Conservation (phyloP, 2,329 filamentous ascomycete genomes). For the Penicillium freii region DNA sequence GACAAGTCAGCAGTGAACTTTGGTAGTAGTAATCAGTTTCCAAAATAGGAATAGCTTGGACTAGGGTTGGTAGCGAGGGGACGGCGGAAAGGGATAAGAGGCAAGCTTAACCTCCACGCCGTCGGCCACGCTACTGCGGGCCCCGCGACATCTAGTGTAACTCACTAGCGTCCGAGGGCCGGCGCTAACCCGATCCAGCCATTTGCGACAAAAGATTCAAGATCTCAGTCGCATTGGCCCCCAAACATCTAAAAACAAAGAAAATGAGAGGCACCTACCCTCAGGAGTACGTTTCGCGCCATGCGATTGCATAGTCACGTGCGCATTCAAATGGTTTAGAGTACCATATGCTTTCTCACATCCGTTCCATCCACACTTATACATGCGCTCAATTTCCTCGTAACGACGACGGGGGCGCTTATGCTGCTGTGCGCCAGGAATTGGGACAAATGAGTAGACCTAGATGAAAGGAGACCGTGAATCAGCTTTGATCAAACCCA, state of each 20-base stretch:
- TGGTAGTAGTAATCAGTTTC: background rate
- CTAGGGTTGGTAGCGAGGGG: slow-evolving; percentile 1
- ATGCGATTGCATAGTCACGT: slow-evolving; percentile 98
- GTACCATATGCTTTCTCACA: slow-evolving; percentile 99
- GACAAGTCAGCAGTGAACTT: slow-evolving; percentile 22
- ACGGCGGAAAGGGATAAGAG: slow-evolving; percentile 21
- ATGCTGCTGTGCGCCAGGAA: slow-evolving; percentile 94
- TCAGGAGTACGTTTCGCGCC: slow-evolving; percentile 92
- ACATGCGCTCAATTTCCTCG: slow-evolving; percentile 99
- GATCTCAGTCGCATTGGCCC: slow-evolving; percentile 11
- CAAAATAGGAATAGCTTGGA: background rate
- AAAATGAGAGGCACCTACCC: slow-evolving; percentile 61
- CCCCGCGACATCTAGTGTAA: slow-evolving; percentile 52
- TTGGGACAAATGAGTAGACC: slow-evolving; percentile 97
- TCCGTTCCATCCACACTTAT: slow-evolving; percentile 97
- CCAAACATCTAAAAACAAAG: background rate
- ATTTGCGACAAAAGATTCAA: slow-evolving; percentile 37
- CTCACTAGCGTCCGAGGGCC: slow-evolving; percentile 43
- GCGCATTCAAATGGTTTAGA: slow-evolving; percentile 93
- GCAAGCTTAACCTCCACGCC: slow-evolving; percentile 47
- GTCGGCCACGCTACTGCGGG: slow-evolving; percentile 53
- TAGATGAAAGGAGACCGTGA: slow-evolving; percentile 46
- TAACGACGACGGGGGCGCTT: slow-evolving; percentile 91
- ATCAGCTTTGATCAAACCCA: background rate
- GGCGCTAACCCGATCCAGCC: slow-evolving; percentile 41